Evolutionary conservation across 2,329 filamentous ascomycete genomes (phyloP).

Genomic region (Alternaria viburni): DNA sequence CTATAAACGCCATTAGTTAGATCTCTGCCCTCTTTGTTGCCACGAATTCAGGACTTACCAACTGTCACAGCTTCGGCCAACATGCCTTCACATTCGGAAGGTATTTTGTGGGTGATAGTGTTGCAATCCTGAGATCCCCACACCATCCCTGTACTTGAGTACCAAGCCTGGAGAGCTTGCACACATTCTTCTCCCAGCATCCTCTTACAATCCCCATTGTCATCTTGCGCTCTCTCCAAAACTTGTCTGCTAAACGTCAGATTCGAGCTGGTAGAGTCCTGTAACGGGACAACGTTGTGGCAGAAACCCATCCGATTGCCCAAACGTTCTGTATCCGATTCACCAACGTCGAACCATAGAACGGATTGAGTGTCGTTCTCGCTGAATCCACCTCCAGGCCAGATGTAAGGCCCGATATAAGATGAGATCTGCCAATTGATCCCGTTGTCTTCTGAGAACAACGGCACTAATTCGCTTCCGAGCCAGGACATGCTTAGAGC

Average conservation of each 20-base stretch:
- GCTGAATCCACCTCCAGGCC: not conserved
- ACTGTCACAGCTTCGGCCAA: not conserved
- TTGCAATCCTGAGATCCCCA: not conserved
- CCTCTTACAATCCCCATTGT: not conserved
- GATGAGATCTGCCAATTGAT: not conserved
- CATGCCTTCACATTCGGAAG: not conserved
- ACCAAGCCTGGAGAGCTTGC: not conserved
- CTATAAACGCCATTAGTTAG: not conserved
- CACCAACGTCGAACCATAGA: not conserved
- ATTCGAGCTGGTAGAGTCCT: not conserved
- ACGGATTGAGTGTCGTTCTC: not conserved
- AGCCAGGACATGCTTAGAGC: not conserved
- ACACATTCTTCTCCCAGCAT: not conserved
- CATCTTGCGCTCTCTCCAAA: not conserved
- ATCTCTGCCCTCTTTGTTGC: not conserved
- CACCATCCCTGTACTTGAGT: not conserved
- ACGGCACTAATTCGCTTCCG: not conserved
- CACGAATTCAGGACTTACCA: not conserved
- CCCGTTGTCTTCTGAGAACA: not conserved
- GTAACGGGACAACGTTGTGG: not conserved
- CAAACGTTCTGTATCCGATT: not conserved
- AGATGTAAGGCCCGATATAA: not conserved
- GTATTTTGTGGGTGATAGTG: not conserved
- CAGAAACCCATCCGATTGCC: not conserved
- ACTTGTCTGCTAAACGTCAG: not conserved